Conservation (phyloP, 441 rosid species). For the Melastoma candidum region DNA sequence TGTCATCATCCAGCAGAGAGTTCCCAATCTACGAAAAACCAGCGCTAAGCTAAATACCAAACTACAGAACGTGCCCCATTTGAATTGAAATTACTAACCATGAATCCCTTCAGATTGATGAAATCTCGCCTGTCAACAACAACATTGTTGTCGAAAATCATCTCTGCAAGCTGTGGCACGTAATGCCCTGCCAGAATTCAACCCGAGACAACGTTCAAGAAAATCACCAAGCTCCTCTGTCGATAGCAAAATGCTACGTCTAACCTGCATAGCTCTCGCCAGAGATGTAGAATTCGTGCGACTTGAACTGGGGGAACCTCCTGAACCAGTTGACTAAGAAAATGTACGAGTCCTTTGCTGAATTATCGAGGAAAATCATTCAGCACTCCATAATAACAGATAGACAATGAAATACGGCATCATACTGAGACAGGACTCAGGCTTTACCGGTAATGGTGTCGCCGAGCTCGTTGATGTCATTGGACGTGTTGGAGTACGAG, state of each 20-base stretch:
- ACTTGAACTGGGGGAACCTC: constrained; percentile 14
- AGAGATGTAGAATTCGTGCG: constrained; percentile 16
- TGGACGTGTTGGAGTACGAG: constrained; percentile 15
- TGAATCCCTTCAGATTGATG: constrained; percentile 31
- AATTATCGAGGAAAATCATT: neutral
- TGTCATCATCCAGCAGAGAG: constrained; percentile 6
- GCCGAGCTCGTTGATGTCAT: constrained; percentile 1
- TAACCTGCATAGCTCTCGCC: constrained; percentile 24
- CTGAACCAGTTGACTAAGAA: constrained; percentile 22
- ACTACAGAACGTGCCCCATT: too few species aligned
- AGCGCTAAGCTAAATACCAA: too few species aligned
- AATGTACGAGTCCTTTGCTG: constrained; percentile 10
- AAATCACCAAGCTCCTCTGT: neutral
- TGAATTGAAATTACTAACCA: constrained; percentile 15
- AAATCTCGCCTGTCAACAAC: constrained; percentile 14
- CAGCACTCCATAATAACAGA: neutral
- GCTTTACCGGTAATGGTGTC: constrained; percentile 4
- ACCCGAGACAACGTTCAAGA: neutral
- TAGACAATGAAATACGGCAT: neutral
- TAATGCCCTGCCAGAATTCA: constrained; percentile 24
- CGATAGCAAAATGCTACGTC: neutral
- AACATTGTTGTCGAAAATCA: constrained; percentile 25
- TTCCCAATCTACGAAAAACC: constrained; percentile 16
- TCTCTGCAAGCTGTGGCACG: constrained; percentile 36
- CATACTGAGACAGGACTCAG: neutral